Conservation (phyloP, 768 basidiomycete species). For the Boletus tylopilopsis region DNA sequence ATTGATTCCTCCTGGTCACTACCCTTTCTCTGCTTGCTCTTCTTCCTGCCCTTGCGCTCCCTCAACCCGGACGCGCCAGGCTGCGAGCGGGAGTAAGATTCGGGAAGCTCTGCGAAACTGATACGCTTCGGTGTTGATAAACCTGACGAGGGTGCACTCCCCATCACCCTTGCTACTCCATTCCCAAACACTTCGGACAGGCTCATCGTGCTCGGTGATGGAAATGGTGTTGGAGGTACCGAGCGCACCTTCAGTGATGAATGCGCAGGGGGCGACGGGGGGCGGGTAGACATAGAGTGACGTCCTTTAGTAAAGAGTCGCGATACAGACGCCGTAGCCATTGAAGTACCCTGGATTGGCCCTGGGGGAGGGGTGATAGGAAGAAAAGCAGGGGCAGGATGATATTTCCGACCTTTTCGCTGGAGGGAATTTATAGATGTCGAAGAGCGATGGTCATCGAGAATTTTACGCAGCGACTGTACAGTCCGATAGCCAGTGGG, state of each 20-base stretch:
- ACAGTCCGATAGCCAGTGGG: constrained; percentile 58
- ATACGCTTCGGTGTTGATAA: constrained; percentile 70
- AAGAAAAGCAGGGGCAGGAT: constrained; percentile 29
- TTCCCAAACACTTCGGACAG: constrained; percentile 27
- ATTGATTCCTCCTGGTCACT: constrained; percentile 25
- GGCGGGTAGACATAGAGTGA: constrained; percentile 58
- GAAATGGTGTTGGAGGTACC: constrained; percentile 34
- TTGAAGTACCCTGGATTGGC: constrained; percentile 59
- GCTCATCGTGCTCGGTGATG: constrained; percentile 32
- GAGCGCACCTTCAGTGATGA: constrained; percentile 42
- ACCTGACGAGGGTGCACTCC: constrained; percentile 47
- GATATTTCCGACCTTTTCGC: constrained; percentile 10
- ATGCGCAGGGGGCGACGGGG: constrained; percentile 56
- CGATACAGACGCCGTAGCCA: constrained; percentile 74
- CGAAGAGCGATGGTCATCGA: constrained; percentile 47
- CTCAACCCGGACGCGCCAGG: constrained; percentile 34
- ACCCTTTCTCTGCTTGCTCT: constrained; percentile 33
- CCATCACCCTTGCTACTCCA: constrained; percentile 26
- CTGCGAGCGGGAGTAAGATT: constrained; percentile 49
- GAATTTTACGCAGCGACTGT: constrained; percentile 64
- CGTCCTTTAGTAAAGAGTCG: constrained; percentile 65
- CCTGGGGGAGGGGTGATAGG: constrained; percentile 46
- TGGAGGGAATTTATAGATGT: constrained; percentile 17
- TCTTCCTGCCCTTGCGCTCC: constrained; percentile 29
- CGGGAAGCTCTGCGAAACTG: constrained; percentile 72